Base-by-base conservation (phyloP, 352 stramenopile species). In the Globisporangium emineosum region DNA sequence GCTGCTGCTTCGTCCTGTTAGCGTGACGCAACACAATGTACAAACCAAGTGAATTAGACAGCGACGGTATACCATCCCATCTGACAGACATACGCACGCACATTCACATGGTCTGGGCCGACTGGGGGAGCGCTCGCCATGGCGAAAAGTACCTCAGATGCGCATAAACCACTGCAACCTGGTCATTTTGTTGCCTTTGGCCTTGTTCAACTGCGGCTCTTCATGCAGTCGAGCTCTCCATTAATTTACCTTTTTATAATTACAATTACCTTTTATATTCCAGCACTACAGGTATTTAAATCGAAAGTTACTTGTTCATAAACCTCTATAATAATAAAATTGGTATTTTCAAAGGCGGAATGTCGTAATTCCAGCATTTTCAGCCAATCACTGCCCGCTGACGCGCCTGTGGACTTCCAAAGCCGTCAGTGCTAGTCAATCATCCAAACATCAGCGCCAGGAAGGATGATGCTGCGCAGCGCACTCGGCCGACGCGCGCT, bases 401-500 rank as follows among this genome's bases (percentile, higher is more conserved):
- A 25, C 7, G 5, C 25, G 23, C 50, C 13, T 40, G 27, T 57
- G 27, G 27, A 43, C 29, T 58, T 45, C 30, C 30, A 52, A 58
- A 17, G 35, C 37, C 17, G 56, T 17, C 29, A 32, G 29, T 42
- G 51, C n/a, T 62, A 8, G 25, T 45, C 29, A 64, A 33, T 32
- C 57, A 63, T 29, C n/a, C 25, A 6, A 19, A 32, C 29, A 32
- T 5, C 29, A 32, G n/a, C n/a, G n/a, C 29, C 29, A 32, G 29
- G 21, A 64, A 43, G 0, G 51, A 47, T 17, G 52, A 56, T 69
- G 51, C 66, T 64, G 37, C 61, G 62, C 35, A 56, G 55, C 62
- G 32, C 73, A 66, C 68, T 77, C 56, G 15, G 53, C 60, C 64
- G 64, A 23, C 64, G 57, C 56, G 60, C 37, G 42, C 56, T 62